Base-by-base conservation (phyloP, 2,329 filamentous ascomycete genomes). In the Thelonectria rubi region DNA sequence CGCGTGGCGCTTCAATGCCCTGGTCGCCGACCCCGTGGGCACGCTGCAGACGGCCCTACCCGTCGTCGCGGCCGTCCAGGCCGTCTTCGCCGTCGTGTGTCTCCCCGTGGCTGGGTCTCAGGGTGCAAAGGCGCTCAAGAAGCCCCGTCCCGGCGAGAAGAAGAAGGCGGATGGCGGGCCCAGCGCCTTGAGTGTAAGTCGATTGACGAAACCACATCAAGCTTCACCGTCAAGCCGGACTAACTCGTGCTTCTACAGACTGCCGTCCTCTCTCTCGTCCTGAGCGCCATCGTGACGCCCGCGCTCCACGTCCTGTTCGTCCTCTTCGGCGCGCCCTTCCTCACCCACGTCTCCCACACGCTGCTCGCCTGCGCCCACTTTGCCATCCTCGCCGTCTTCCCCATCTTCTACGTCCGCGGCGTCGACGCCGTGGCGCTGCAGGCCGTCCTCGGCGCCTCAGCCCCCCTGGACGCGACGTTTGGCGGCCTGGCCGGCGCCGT, bases 291-390 rank as follows among this genome's bases (percentile, higher is more conserved):
- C 66, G 81, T 94, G 59, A 89, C 91, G 8, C 84, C 94, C 32
- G 75, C 76, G 26, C 70, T 89, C 20, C 82, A 89, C 74, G 74
- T 87, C 45, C 78, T 88, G 39, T 85, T 96, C 71, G 83, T 98
- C 72, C 90, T 98, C 68, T 96, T 97, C 77, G 95, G 95, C 73
- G 95, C 94, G 8, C 95, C 95, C 0, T 82, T 97, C 55, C 91
- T 94, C 32, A 92, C 92, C 1, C 92, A 97, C 75, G 80, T 90
- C 52, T 74, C 82, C 4, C 90, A 96, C 67, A 99, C 95, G 1
- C 75, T 92, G 32, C 87, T 97, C 37, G 91, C 89, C 75, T 91
- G 92, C 3, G 85, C 90, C 2, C 94, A 98, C 75, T 86, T 98
- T 62, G 87, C 93, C 11, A 78, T 97, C 0, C 86, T 99, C 12